Base-by-base conservation (phyloP, 305 asterid species). In the Petunia hybrid region DNA sequence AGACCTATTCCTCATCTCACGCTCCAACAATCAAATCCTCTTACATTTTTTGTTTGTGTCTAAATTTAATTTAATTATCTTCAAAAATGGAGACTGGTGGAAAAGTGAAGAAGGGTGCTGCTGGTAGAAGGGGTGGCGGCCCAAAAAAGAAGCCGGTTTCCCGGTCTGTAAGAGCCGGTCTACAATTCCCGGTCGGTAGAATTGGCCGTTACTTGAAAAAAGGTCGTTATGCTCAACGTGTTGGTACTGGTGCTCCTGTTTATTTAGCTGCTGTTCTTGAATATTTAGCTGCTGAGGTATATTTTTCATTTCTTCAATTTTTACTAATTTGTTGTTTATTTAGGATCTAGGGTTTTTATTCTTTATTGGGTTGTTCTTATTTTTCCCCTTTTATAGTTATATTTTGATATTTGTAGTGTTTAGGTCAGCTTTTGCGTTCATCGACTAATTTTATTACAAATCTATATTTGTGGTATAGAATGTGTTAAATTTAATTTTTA, bases 171-270 rank as follows among this genome's bases (percentile, higher is more conserved):
- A 84, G 86, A 40, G 94, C 94, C 76, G 94, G 92, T 2, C 85
- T 90, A n/a, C 94, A 90, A 59, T 90, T 90, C 38, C 94, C 94
- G 1, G 94, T 90, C 4, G 94, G 92, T 1, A 85, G 94, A 82
- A 90, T 90, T 16, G 94, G 92, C 4, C 90, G 94, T 31, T 90
- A 79, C 84, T 56, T 90, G 73, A 90, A 90, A 79, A 90, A 86
- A 5, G 94, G 94, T 2, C 88, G 89, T 0, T 90, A 90, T 4
- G 91, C 91, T 45, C 85, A 85, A 39, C 85, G 94, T 0, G 90
- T 90, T 3, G 92, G 94, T 1, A 74, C 81, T 57, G 94, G 94
- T 7, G 94, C 92, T 83, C 92, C 94, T 2, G 89, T 90, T 1
- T 90, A 90, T 79, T 5, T 90, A 81, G 93, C 91, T 1, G 91